Base-by-base conservation (phyloP, 2,329 filamentous ascomycete genomes). In the Fusarium hostae region DNA sequence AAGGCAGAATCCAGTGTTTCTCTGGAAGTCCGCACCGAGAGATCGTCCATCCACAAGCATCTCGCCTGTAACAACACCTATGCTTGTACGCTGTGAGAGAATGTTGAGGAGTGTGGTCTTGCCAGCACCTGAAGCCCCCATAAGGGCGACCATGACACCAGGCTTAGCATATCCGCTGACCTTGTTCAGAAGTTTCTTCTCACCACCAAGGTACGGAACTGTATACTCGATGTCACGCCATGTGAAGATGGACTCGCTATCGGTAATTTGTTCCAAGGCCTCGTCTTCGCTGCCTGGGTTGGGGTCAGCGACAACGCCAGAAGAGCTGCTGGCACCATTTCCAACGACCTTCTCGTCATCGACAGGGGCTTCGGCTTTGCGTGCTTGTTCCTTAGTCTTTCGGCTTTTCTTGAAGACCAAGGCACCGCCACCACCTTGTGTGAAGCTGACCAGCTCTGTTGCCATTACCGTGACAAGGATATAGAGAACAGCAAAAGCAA, bases 91-190 rank as follows among this genome's bases (percentile, higher is more conserved):
- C 76, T 95, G 92, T 0, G 92, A 90, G 1, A 89, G 78, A 0
- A 92, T 94, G 79, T 96, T 94, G 22, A 97, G 85, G 0, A 97
- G 83, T 0, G 94, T 96, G 0, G 93, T 95, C 82, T 97, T 97
- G 16, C 94, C 94, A 12, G 94, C 94, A 45, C 92, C 93, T 7
- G 89, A 93, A 3, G 92, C 92, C 59, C 94, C 94, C 85, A 96
- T 93, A 2, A 97, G 83, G 1, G 94, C 94, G 45, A 94, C 90
- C 87, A 97, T 90, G 22, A 92, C 82, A 22, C 94, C 93, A 2
- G 94, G 94, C 76, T 94, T 94, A 3, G 90, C 93, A 73, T 93
- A 95, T 3, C 94, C 94, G 63, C 86, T 91, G 65, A 96, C 88
- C 9, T 89, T 76, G 61, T 79, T 76, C 15, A 80, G 75, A 1